Evolutionary conservation across 345 rosid species (phyloP), one percentile per base, ranked within the genome.

Genomic region (Corymbia maculata): DNA sequence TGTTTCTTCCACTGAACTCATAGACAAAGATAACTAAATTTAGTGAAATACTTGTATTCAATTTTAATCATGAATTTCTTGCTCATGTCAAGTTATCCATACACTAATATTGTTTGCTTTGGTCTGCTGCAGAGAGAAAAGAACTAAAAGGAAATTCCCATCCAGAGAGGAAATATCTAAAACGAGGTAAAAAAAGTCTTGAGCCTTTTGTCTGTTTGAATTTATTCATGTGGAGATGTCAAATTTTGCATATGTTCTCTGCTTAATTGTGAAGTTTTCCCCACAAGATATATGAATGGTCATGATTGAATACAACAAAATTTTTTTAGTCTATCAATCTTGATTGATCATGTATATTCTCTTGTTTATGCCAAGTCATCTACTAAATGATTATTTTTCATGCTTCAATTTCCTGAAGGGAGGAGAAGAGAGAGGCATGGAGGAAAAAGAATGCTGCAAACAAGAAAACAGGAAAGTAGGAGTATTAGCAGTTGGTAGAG

Each of bases 401-500:
- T 24, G 14, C 87, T 68, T 66, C 5, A n/a, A 10, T 59, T 24
- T 26, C 52, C 51, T 30, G 87, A 86, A 96, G 97, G 90, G 99
- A 96, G 91, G 97, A 95, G 93, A 97, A 95, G 93, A 94, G 99
- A 90, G 88, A n/a, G 85, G 90, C 93, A 86, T 70, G 92, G 88
- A 92, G 97, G 89, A 91, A 82, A 89, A 90, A 89, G 84, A 91
- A 89, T 86, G 42, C 70, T 9, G 51, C 82, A 66, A 88, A 75
- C 55, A 68, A 85, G 88, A 85, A 84, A 84, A 80, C 52, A 17
- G 57, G 79, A 90, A 66, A 45, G 52, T 57, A 75, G 82, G 82
- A 75, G 82, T 75, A 10, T 19, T 36, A 36, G 15, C 82, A 75
- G 82, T 42, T 75, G 49, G 49, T 42, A 42, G 82, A 42, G 49